These are phyloP conservation scores for Phytophthora pseudosyringae DNA, from an alignment of 352 stramenopile species.

Conservation along the genomic window DNA sequence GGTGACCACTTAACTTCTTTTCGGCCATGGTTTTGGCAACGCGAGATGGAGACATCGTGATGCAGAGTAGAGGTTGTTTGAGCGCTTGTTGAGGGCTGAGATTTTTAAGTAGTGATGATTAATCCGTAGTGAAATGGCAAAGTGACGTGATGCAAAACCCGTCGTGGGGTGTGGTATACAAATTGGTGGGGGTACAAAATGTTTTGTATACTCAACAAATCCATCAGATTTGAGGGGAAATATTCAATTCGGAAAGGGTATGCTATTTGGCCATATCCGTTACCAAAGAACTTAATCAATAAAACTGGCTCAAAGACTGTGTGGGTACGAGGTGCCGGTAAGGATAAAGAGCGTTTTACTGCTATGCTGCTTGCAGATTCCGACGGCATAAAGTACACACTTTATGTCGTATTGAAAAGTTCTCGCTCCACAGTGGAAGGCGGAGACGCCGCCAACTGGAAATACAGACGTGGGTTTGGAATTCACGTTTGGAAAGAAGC, in stretches of 20 bases:
- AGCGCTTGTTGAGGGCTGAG: not conserved
- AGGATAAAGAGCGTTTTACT: conserved; percentile 2
- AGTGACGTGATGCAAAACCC: not conserved
- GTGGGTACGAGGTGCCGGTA: conserved; percentile 2
- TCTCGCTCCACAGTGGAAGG: not conserved
- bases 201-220: not conserved
- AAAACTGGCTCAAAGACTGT: conserved; percentile 4
- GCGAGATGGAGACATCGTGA: not conserved
- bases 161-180: not conserved
- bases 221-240: too few relatives aligned
- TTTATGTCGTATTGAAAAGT: conserved; percentile 6
- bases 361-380: conserved; percentile 2
- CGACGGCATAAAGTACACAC: not conserved
- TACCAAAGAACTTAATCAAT: conserved; percentile 6
- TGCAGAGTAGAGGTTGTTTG: not conserved
- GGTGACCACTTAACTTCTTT: conserved; percentile 9
- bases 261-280: too few relatives aligned
- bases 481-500: conserved; percentile 12
- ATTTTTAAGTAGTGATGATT: not conserved
- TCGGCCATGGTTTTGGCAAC: conserved; percentile 5
- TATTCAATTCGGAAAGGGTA: too few relatives aligned
- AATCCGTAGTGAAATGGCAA: not conserved
- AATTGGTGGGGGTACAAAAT: not conserved
- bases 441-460: conserved; percentile 3
- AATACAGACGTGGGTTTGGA: not conserved